A percentile compares a stretch with the other conserved stretches of the same genome.
Evolutionary conservation across 1,139 yeast species (phyloP).

Genomic region (Sugiyamaella grinbergsii): DNA sequence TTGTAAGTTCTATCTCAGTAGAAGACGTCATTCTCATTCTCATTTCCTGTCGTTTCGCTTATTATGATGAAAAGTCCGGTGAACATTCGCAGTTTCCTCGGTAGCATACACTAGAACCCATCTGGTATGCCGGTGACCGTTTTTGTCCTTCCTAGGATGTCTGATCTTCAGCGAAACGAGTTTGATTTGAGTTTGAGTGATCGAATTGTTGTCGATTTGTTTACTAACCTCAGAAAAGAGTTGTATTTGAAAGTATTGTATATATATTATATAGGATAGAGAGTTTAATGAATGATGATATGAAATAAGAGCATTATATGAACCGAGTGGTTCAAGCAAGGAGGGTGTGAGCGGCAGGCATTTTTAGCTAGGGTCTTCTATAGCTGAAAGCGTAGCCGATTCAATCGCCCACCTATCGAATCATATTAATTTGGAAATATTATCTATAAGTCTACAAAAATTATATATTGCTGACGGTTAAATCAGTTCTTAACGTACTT

Average conservation of each 20-base stretch:
- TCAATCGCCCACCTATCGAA: too few relatives aligned
- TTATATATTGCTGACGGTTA: too few relatives aligned
- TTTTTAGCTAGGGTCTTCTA: too few relatives aligned
- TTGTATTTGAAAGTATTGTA: not conserved
- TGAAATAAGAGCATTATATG: too few relatives aligned
- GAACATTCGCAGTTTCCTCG: slow-evolving; percentile 94
- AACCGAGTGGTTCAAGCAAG: too few relatives aligned
- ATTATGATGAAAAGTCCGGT: slow-evolving; percentile 73
- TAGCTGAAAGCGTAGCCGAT: too few relatives aligned
- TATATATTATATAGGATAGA: not conserved
- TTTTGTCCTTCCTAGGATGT: slow-evolving; percentile 71
- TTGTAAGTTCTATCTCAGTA: slow-evolving; percentile 12
- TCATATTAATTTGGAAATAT: too few relatives aligned
- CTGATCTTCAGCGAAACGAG: slow-evolving; percentile 43
- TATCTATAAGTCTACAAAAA: too few relatives aligned
- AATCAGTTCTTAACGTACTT: slow-evolving; percentile 48
- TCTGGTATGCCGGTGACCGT: slow-evolving; percentile 83
- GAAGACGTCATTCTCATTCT: not conserved
- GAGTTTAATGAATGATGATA: too few relatives aligned
- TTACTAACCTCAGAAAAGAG: slow-evolving; percentile 6
- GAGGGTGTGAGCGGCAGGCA: too few relatives aligned
- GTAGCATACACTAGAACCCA: slow-evolving; percentile 84
- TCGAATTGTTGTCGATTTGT: not conserved
- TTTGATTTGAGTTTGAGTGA: not conserved
- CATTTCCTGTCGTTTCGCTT: slow-evolving; percentile 26